Conservation (phyloP, 1,284 basidiomycete species). For the Rugiboletus extremiorientalis region DNA sequence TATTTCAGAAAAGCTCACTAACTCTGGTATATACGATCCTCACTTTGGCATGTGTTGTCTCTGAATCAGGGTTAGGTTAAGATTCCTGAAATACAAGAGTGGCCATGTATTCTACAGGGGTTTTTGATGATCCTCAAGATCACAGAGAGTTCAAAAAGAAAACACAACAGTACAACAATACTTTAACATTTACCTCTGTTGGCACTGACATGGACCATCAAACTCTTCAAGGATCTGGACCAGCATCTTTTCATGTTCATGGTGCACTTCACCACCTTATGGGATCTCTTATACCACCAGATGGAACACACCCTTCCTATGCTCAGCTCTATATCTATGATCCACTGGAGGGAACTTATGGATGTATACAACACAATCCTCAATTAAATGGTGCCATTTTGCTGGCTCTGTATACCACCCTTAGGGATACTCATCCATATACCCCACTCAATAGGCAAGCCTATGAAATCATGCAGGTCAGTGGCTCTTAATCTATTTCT, state of each 20-base stretch:
- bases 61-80: constrained; percentile 25
- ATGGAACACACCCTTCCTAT: neutral
- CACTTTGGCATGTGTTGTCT: constrained; percentile 31
- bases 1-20: too few relatives aligned
- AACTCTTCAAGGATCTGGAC: constrained; percentile 31
- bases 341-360: too few relatives aligned
- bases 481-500: too few relatives aligned
- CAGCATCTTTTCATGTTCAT: constrained; percentile 37
- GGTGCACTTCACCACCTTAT: constrained; percentile 39
- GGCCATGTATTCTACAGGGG: constrained; percentile 17
- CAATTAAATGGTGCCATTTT: too few relatives aligned
- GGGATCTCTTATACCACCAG: constrained; percentile 33
- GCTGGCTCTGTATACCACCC: too few relatives aligned
- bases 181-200: constrained; percentile 44
- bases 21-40: constrained; percentile 1
- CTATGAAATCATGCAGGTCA: too few relatives aligned
- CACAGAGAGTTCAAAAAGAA: constrained; percentile 22
- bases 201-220: constrained; percentile 33
- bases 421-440: too few relatives aligned
- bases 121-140: constrained; percentile 21
- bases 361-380: too few relatives aligned
- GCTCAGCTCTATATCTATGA: too few relatives aligned
- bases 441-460: too few relatives aligned
- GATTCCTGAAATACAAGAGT: constrained; percentile 18
- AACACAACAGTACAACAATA: constrained; percentile 38